Conservation (phyloP, 495 filamentous ascomycete species). For the Penicillium chermesinum region DNA sequence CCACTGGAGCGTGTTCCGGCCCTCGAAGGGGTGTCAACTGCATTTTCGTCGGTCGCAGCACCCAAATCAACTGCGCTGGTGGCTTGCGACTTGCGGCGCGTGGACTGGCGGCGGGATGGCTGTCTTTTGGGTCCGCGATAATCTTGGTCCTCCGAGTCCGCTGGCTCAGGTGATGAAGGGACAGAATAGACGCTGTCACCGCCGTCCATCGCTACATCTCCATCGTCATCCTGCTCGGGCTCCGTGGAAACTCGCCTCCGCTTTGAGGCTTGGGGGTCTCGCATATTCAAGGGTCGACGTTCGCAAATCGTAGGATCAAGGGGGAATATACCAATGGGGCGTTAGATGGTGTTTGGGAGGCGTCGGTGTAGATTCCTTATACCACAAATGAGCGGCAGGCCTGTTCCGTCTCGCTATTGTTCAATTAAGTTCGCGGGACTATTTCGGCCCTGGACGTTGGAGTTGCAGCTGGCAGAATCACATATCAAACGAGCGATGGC, state of each 20-base stretch:
- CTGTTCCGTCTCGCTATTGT: too few relatives aligned
- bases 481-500: too few relatives aligned
- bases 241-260: conserved; percentile 36
- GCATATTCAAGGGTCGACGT: conserved; percentile 21
- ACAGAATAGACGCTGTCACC: conserved; percentile 15
- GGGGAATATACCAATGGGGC: conserved; percentile 5
- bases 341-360: not conserved
- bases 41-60: conserved; percentile 6
- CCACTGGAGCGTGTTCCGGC: conserved; percentile 29
- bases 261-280: conserved; percentile 37
- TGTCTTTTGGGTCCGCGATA: conserved; percentile 14
- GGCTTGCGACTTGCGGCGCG: conserved; percentile 8
- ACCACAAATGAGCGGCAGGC: too few relatives aligned
- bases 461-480: too few relatives aligned
- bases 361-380: too few relatives aligned
- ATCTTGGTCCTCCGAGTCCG: conserved; percentile 14
- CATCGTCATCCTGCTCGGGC: conserved; percentile 27
- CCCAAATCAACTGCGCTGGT: conserved; percentile 5
- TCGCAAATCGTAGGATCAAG: not conserved
- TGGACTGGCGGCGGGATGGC: conserved; percentile 26
- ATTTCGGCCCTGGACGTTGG: too few relatives aligned
- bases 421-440: too few relatives aligned
- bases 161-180: conserved; percentile 16
- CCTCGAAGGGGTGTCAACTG: conserved; percentile 23
- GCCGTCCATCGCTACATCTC: conserved; percentile 30